Base-by-base conservation (phyloP, 106 monocot species). In the Vanilla planifolia region DNA sequence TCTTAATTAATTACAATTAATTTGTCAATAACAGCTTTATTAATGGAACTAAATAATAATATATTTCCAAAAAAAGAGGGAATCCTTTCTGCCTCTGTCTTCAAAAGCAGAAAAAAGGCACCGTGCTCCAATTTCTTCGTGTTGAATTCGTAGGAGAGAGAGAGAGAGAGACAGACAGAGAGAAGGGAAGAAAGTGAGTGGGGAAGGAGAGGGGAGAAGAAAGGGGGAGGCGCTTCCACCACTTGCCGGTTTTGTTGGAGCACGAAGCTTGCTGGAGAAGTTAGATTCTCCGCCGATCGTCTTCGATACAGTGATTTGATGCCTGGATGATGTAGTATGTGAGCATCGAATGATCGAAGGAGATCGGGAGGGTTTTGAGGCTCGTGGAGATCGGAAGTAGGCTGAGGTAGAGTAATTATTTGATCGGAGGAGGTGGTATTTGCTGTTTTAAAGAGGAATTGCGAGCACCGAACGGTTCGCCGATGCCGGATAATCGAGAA, bases 401-500 rank as follows among this genome's bases (percentile, higher is more conserved):
- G n/a, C n/a, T n/a, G 33, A 33, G 57, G 20, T 33, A 10, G 13
- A 10, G 35, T 2, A 20, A 2, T 21, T 33, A 35, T 57, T 57
- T 57, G 57, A 35, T 57, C 20, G 57, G 57, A 20, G 57, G 57
- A 7, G 7, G 17, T 3, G 28, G 8, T 4, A 5, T 30, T 26
- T 53, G 35, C 3, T 5, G 5, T 30, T 30, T 57, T 17, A 20
- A 35, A 57, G 33, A 17, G 57, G 57, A 53, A 53, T 17, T 34
- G 5, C 35, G 20, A 33, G 33, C 57, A 34, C 28, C 8, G 57
- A 57, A 20, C 57, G 40, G 22, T 8, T 70, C 39, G 27, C 29
- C 61, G 51, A 70, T 70, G 70, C 61, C 51, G 53, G 62, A 70
- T 51, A 48, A 40, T 11, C 26, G 60, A 23, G 69, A 60, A 60